phyloP scores from a whole-genome alignment of 2,329 filamentous ascomycete genomes.

The Curvularia hawaiiensis region DNA sequence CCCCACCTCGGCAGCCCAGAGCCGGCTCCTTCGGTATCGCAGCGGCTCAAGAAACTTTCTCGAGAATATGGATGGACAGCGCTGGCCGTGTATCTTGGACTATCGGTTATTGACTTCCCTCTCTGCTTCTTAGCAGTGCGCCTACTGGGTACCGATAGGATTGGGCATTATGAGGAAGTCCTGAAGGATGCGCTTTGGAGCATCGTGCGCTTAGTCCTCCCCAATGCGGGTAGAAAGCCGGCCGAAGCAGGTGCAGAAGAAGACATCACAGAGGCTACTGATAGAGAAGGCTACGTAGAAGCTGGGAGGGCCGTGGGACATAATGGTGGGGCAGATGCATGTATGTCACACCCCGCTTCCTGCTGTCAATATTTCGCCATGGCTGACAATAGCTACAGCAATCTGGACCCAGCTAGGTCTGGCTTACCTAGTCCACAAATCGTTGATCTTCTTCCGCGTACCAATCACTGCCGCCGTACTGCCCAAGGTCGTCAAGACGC shows the following conservation, averaged over 20 bases:
- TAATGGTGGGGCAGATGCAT: conserved; percentile 68
- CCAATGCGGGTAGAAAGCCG: conserved; percentile 58
- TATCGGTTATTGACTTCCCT: conserved; percentile 89
- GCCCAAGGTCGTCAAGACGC: conserved; percentile 89
- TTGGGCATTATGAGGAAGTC: conserved; percentile 75
- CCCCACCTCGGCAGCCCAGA: conserved; percentile 49
- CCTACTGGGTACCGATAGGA: conserved; percentile 80
- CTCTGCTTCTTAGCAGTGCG: conserved; percentile 92
- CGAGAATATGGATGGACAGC: conserved; percentile 95
- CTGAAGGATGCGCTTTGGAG: conserved; percentile 65
- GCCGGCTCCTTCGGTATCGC: conserved; percentile 63
- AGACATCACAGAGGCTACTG: conserved; percentile 35
- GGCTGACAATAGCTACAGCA: conserved; percentile 50
- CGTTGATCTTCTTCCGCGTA: conserved; percentile 94
- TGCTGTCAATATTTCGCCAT: not conserved
- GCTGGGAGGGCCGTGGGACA: conserved; percentile 68
- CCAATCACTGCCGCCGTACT: conserved; percentile 88
- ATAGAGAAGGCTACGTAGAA: conserved; percentile 37
- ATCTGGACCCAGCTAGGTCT: conserved; percentile 86
- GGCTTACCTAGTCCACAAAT: conserved; percentile 97
- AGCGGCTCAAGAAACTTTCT: conserved; percentile 79
- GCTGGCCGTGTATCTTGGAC: conserved; percentile 82
- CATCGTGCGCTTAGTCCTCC: conserved; percentile 65
- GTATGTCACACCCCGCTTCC: conserved; percentile 59
- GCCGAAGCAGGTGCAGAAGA: conserved; percentile 51